Evolutionary conservation across 2,329 filamentous ascomycete species (phyloP), one percentile per base, ranked within the genome.

Genomic region (Hypoxylon sp.): DNA sequence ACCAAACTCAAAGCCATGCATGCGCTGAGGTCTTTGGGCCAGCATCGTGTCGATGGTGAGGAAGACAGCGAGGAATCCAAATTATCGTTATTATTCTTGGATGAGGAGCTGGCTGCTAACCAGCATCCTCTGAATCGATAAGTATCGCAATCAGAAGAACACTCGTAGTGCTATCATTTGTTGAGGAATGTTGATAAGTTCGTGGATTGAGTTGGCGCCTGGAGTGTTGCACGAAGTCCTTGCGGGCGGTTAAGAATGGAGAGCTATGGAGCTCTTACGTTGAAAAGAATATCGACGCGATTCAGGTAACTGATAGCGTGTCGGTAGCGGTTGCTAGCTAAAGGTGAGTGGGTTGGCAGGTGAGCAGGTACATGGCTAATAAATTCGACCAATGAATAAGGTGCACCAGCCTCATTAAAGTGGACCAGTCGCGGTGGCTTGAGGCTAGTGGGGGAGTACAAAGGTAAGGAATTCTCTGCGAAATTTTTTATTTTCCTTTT

Each of bases 401-500:
- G 14, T 1, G 16, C 48, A 66, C 56, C 48, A 63, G 58, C 61
- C 64, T 57, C 50, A 43, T 51, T 46, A 19, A 16, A 51, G 37
- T 41, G 37, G 37, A 9, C 29, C 34, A 52, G 46, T 52, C 32
- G 3, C 30, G 63, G 70, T 73, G 69, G 72, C 68, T 37, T 50
- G 46, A n/a, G 69, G 37, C 41, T n/a, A 68, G 52, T 57, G 54
- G 34, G 23, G 30, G 25, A 50, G 61, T 65, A 68, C 68, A 70
- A 67, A 65, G 34, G 75, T 74, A 74, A 77, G 67, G 72, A 71
- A 70, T 70, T 69, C 69, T 56, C 63, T 67, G 65, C 68, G 68
- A 69, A 61, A 67, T 70, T 63, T 71, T 63, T 68, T 72, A 41
- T 71, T 73, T 72, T 67, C 71, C 76, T 76, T 76, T 79, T 76